Evolutionary conservation across 805 yeast species (phyloP), one percentile per base, ranked within the genome.

Genomic region (Wickerhamomyces alni): DNA sequence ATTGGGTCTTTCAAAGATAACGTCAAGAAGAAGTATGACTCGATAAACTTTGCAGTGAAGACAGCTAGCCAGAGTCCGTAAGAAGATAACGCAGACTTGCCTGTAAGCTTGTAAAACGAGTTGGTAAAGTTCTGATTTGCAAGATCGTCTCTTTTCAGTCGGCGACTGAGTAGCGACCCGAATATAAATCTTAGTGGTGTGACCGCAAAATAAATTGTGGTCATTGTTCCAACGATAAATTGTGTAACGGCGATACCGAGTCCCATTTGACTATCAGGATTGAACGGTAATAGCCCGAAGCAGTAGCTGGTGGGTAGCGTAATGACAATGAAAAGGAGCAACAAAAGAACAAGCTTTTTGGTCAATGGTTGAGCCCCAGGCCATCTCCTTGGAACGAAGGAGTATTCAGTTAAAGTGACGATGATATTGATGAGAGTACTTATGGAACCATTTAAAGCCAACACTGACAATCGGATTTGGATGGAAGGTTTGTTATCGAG

Each of bases 11-110:
- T 70, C 40, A 85, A 61, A 3, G 93, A 81, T 36, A 83, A 62
- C 0, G 89, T 80, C 46, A 86, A 62, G 50, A 83, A 86, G 58
- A 82, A 83, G 57, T 86, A 86, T 0, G 94, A 85, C 56, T 86
- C 95, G 17, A 76, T 55, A 47, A 80, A 77, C 54, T 86, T 86
- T 3, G 85, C 78, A 8, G 69, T 46, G 47, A 84, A 83, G 0
- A 86, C 82, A 1, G 76, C 71, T 17, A 74, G 30, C 88, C 94
- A 83, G 42, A 86, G 60, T 0, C 83, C 80, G 54, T 73, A 70
- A 0, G 94, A 85, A 3, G 87, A 74, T 42, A 77, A 62, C 34
- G 63, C 63, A 38, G 77, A 75, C 30, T 76, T 69, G 0, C 82
- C 82, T 13, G 55, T 59, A 9, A 84, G 63, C 17, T 58, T 51